phyloP scores from a whole-genome alignment of 2,329 filamentous ascomycete genomes.

The Hawksworthiomyces lignivorus region DNA sequence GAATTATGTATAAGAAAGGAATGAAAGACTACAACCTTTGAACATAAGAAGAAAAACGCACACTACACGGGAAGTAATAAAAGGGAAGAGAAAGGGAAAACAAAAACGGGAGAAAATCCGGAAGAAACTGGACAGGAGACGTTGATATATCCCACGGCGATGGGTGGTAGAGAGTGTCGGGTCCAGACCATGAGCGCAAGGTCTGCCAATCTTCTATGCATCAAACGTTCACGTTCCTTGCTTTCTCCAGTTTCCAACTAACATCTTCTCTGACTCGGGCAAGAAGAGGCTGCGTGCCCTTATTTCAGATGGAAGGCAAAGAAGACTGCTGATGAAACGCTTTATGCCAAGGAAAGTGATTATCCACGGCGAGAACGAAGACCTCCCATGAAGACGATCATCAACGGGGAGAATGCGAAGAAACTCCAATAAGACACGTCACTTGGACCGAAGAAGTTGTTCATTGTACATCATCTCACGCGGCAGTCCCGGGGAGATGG shows the following conservation, averaged over 20 bases:
- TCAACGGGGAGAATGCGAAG: background rate
- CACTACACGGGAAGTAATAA: too few species aligned
- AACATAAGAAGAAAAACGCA: background rate
- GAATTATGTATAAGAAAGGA: background rate
- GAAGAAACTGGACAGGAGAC: background rate
- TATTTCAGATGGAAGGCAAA: constrained; percentile 1
- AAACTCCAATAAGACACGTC: too few species aligned
- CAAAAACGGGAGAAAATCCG: background rate
- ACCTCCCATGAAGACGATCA: constrained; percentile 1
- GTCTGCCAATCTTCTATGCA: too few species aligned
- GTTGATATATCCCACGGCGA: constrained; percentile 7
- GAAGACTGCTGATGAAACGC: constrained; percentile 11
- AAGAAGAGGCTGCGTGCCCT: background rate
- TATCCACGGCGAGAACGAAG: background rate
- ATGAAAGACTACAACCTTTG: background rate
- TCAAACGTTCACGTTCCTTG: too few species aligned
- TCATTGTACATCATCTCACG: too few species aligned
- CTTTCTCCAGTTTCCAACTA: too few species aligned
- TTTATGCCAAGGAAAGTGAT: constrained; percentile 8
- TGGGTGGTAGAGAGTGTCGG: too few species aligned
- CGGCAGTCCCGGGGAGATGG: too few species aligned
- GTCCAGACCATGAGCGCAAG: too few species aligned
- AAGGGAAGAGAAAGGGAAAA: background rate
- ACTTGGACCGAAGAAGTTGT: too few species aligned
- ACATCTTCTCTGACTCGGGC: too few species aligned